These are phyloP conservation scores for Macrotyloma uniflorum DNA, from an alignment of 306 rosid genomes.

Conservation along the genomic window DNA sequence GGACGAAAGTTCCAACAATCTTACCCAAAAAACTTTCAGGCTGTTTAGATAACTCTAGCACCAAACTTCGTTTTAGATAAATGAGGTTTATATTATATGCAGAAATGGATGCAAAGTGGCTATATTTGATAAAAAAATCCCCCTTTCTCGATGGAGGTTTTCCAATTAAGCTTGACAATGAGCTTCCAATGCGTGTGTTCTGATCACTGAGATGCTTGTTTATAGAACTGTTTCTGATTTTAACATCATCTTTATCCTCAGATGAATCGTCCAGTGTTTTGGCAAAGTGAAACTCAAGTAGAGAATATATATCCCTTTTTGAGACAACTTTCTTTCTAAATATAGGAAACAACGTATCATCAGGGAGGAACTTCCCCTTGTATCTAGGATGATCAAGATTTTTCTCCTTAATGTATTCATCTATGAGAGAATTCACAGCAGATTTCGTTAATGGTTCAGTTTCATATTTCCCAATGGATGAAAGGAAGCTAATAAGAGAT, in stretches of 20 bases:
- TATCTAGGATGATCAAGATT: constrained; percentile 50
- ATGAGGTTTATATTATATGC: constrained; percentile 49
- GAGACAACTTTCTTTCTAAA: constrained; percentile 50
- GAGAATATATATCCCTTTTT: constrained; percentile 35
- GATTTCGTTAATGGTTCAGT: constrained; percentile 44
- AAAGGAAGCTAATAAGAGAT: constrained; percentile 65
- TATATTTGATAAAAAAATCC: not conserved
- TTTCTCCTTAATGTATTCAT: constrained; percentile 56
- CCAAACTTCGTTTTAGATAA: constrained; percentile 63
- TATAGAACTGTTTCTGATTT: constrained; percentile 5
- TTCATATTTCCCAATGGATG: constrained; percentile 56
- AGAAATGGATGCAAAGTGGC: constrained; percentile 51
- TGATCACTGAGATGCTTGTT: constrained; percentile 28
- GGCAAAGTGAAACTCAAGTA: constrained; percentile 53
- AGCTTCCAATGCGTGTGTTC: constrained; percentile 31
- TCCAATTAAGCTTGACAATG: constrained; percentile 19
- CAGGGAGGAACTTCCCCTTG: constrained; percentile 55
- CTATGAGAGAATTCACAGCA: constrained; percentile 45
- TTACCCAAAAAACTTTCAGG: constrained; percentile 49
- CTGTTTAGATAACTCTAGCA: constrained; percentile 53
- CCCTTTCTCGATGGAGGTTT: constrained; percentile 39
- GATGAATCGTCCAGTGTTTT: constrained; percentile 28
- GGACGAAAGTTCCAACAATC: constrained; percentile 60
- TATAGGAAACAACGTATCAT: constrained; percentile 53
- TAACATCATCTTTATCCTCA: constrained; percentile 17